Base-by-base conservation (phyloP, 768 basidiomycete genomes). In the Naganishia vaughanmartiniae region DNA sequence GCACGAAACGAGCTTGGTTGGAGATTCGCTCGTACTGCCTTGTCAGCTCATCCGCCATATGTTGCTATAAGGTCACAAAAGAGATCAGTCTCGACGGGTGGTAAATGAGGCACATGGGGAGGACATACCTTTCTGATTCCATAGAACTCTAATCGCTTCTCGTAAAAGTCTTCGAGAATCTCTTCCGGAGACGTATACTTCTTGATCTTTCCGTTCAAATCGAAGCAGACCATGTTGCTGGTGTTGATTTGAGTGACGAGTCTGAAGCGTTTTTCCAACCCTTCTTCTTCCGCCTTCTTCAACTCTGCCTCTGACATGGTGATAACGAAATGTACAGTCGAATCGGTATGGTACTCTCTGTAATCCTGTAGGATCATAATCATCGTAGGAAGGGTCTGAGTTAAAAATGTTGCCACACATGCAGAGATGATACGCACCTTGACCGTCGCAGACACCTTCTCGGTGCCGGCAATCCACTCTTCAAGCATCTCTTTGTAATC, bases 221-320 rank as follows among this genome's bases (percentile, higher is more conserved):
- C 95, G 81, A 99, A 99, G 82, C 92, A 93, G 21, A 98, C 96
- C 96, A 99, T 98, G 83, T 99, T 99, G 79, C 87, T 86, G 19
- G 92, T 96, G 80, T 85, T 90, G 80, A 99, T 83, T 80, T 93
- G 91, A 56, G 85, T 82, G 17, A 87, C 87, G 72, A 97, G 83
- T 82, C 93, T 95, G 88, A 99, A 97, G 80, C 87, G 91, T 80
- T 96, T 94, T 36, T 88, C 76, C 36, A 99, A 83, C 3, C 95
- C 95, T 78, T 96, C 92, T 72, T 87, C 85, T 78, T 95, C 92
- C 2, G 93, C 93, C 80, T 90, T 90, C 74, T 90, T 86, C 73
- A 96, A 86, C 71, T 89, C 89, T 73, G 89, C 89, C 55, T 89
- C 87, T 2, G 83, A 83, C 89, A 98, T 90, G 30, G 86, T 88